Evolutionary conservation across 2,329 filamentous ascomycete genomes (phyloP), one percentile per base, ranked within the genome.

Genomic region (Penicillium sumatraense): DNA sequence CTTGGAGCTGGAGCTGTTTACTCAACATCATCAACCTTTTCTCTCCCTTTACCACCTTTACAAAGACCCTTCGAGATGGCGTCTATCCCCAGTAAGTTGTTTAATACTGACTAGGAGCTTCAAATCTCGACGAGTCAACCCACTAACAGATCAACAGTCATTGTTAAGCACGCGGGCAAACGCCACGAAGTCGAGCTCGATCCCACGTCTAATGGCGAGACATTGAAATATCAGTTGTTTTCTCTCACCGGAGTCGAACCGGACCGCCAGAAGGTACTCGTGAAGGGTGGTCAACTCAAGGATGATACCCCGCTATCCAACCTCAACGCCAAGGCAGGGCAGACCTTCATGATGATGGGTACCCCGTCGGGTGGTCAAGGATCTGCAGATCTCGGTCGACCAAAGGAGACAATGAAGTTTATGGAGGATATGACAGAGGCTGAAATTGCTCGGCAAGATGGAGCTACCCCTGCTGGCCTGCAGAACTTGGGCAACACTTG

Each of bases 361-460:
- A 95, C 91, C 3, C 89, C 93, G n/a, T 31, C 29, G n/a, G 29
- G 29, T 13, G 86, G 84, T 48, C 83, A 82, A 38, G 79, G 76
- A 29, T 75, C 79, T 14, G 81, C 76, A 18, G 80, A 90, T 26
- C 80, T 88, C 56, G 86, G 89, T 49, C 79, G 80, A 50, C 95
- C 95, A 27, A 90, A 89, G 70, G 89, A 96, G 69, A 83, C 85
- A 64, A 83, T 93, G 69, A 95, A 90, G 75, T 99, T 99, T 68
- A 78, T 96, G 60, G 95, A 99, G 76, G 95, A 99, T 73, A 97
- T 99, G 93, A 96, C 91, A 23, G 93, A 96, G 72, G 93, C 92
- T 26, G 93, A 98, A 75, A 86, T 87, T 49, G 93, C 95, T 20
- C 87, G 87, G 73, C 85, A 89, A 71, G 89, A 88, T 56, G 92